phyloP scores from a whole-genome alignment of 208 protist genomes.

The Acanthamoeba rhysodes region DNA sequence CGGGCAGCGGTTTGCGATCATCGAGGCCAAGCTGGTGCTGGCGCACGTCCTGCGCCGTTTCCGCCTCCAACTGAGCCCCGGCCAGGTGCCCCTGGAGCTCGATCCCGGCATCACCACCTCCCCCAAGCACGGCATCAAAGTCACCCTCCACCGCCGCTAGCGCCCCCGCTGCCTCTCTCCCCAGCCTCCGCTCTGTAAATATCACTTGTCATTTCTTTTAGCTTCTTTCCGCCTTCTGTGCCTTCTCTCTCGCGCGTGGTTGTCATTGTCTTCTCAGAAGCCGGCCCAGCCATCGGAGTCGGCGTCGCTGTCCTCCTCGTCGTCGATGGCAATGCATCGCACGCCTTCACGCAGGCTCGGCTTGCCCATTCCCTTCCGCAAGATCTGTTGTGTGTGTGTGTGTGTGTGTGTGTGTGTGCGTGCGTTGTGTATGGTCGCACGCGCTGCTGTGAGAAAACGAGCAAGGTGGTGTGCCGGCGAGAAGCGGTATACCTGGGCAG shows the following conservation, averaged over 20 bases:
- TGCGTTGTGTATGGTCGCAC: not conserved
- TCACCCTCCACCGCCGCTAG: slow-evolving; percentile 47
- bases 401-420: not conserved
- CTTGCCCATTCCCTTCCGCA: slow-evolving; percentile 50
- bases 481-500: not conserved
- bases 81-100: slow-evolving; percentile 59
- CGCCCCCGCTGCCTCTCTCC: not conserved
- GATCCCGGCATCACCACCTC: slow-evolving; percentile 43
- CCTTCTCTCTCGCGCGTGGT: no score
- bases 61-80: slow-evolving; percentile 28
- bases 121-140: slow-evolving; percentile 67
- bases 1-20: slow-evolving; percentile 27
- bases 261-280: not conserved
- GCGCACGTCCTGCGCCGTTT: slow-evolving; percentile 37
- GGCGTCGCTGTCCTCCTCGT: slow-evolving; percentile 52
- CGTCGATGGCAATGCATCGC: slow-evolving; percentile 49
- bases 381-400: not conserved
- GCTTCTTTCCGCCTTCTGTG: no score
- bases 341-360: slow-evolving; percentile 65
- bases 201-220: no score
- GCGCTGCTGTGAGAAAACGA: not conserved
- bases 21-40: slow-evolving; percentile 54
- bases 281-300: slow-evolving; percentile 53
- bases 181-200: no score
- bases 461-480: accelerated